A percentile compares a stretch with the other conserved stretches of the same genome.
Evolutionary conservation across 2,329 filamentous ascomycete species (phyloP).

Genomic region (Epichloe glyceriae): DNA sequence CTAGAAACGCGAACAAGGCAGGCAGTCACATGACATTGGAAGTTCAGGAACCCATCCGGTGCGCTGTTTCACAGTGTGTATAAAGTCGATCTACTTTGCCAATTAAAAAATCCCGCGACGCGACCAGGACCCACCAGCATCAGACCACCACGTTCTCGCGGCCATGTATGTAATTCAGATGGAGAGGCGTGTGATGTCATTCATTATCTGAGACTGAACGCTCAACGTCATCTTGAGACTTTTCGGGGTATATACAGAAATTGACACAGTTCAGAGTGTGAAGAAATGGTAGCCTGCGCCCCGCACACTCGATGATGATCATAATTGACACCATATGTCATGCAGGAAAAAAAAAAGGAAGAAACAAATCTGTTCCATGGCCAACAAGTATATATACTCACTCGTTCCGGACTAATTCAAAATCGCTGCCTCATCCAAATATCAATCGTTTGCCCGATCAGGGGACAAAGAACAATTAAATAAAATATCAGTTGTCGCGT

Average conservation of each 20-base stretch:
- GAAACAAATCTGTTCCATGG: neutral
- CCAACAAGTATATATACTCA: neutral
- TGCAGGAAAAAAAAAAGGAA: neutral
- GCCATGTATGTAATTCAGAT: too few species aligned
- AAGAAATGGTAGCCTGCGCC: slow-evolving; percentile 10
- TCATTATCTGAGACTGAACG: neutral
- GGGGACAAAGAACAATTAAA: neutral
- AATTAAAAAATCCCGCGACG: neutral
- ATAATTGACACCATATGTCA: neutral
- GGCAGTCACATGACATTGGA: slow-evolving; percentile 20
- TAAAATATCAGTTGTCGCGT: slow-evolving; percentile 1
- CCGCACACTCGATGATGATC: slow-evolving; percentile 5
- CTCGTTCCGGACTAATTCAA: neutral
- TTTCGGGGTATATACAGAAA: slow-evolving; percentile 4
- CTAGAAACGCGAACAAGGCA: slow-evolving; percentile 23
- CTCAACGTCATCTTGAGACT: neutral
- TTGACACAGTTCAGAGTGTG: neutral
- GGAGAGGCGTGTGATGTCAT: neutral
- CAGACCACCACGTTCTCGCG: neutral
- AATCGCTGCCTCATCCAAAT: neutral
- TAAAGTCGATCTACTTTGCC: neutral
- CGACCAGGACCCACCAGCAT: neutral
- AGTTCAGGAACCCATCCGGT: neutral
- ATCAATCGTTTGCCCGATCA: neutral
- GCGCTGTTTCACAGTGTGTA: fast-evolving